A percentile compares a stretch with the other conserved stretches of the same genome.
phyloP scores from a whole-genome alignment of 179 eudicot genomes.

The Silene coronaria region DNA sequence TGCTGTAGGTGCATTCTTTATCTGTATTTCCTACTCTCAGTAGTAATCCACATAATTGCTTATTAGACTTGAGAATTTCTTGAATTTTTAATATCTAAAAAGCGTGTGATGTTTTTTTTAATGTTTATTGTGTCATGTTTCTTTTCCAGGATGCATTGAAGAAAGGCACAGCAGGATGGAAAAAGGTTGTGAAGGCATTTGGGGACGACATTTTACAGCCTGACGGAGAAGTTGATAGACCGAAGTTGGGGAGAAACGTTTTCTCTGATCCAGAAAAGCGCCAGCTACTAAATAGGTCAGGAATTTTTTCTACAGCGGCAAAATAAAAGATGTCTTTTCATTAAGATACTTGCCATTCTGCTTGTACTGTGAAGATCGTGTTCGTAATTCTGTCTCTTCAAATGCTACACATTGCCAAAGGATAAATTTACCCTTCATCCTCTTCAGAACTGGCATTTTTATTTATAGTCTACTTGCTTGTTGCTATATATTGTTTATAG shows the following conservation, averaged over 20 bases:
- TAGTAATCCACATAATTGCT: neutral
- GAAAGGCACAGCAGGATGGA: slow-evolving; percentile 94
- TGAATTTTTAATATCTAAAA: neutral
- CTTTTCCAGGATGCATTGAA: slow-evolving; percentile 70
- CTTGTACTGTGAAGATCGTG: neutral
- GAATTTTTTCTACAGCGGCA: neutral
- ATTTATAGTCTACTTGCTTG: neutral
- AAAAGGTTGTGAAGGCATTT: slow-evolving; percentile 76
- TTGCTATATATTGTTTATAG: neutral
- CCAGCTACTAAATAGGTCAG: slow-evolving; percentile 76
- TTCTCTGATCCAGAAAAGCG: slow-evolving; percentile 74
- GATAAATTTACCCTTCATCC: neutral
- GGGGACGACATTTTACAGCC: slow-evolving; percentile 67
- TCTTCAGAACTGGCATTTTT: neutral
- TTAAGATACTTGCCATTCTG: neutral
- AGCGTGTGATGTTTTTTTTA: neutral
- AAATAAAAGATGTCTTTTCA: neutral
- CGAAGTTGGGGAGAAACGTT: slow-evolving; percentile 70
- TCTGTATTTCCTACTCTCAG: neutral
- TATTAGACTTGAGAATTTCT: neutral
- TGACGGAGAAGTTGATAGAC: slow-evolving; percentile 85
- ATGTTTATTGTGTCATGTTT: neutral
- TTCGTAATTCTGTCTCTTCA: neutral
- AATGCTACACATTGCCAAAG: neutral
- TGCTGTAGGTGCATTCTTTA: neutral